Evolutionary conservation across 2,329 filamentous ascomycete species (phyloP).

Genomic region (Chaetomiaceae sp.): DNA sequence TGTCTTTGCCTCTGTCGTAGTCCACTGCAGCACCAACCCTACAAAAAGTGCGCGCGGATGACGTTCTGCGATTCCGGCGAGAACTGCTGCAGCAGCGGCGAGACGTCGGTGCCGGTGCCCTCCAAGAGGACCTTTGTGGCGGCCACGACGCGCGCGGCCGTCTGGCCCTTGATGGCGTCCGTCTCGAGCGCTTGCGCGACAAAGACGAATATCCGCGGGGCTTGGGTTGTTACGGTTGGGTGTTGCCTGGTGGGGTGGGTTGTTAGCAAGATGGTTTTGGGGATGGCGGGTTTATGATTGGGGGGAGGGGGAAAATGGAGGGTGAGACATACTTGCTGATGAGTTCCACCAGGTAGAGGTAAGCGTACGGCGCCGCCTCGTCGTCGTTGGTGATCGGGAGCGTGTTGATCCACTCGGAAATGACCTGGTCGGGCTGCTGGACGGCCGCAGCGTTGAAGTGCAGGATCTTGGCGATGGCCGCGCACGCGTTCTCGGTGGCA

Average conservation of each 20-base stretch:
- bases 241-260: slow-evolving; percentile 87
- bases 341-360: slow-evolving; percentile 83
- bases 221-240: slow-evolving; percentile 70
- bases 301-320: too few species aligned
- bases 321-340: slow-evolving; percentile 98
- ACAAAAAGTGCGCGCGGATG: slow-evolving; percentile 74
- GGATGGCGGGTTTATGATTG: too few species aligned
- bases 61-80: slow-evolving; percentile 74
- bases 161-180: slow-evolving; percentile 82
- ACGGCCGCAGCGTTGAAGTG: slow-evolving; percentile 82
- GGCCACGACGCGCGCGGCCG: slow-evolving; percentile 68
- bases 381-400: slow-evolving; percentile 92
- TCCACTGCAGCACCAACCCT: slow-evolving; percentile 25
- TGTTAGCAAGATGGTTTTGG: too few species aligned
- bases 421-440: slow-evolving; percentile 67
- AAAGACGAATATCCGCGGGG: slow-evolving; percentile 75
- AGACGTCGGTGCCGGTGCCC: slow-evolving; percentile 68
- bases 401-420: slow-evolving; percentile 83
- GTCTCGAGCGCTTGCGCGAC: slow-evolving; percentile 87
- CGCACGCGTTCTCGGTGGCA: slow-evolving; percentile 94
- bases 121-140: slow-evolving; percentile 75
- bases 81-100: slow-evolving; percentile 65
- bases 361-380: slow-evolving; percentile 93
- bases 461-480: slow-evolving; percentile 93
- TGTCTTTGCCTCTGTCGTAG: too few species aligned